These are phyloP conservation scores for Jimgerdemannia flammicorona DNA, from an alignment of 192 early-diverging fungal genomes.

Conservation along the genomic window DNA sequence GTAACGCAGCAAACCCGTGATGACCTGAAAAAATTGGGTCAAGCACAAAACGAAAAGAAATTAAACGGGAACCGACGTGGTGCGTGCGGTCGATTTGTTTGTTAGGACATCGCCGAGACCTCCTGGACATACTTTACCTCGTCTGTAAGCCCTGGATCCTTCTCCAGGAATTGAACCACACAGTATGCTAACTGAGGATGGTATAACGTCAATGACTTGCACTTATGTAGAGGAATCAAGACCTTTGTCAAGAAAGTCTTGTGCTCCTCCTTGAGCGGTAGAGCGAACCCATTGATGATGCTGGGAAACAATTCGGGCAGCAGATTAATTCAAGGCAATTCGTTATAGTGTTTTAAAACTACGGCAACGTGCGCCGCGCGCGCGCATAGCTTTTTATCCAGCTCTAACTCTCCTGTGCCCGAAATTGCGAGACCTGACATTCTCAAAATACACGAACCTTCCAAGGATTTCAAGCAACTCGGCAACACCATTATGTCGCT, in stretches of 20 bases:
- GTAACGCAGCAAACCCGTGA: slow-evolving; percentile 84
- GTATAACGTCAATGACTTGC: slow-evolving; percentile 90
- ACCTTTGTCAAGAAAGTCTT: slow-evolving; percentile 92
- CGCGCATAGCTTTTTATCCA: not conserved
- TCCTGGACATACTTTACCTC: slow-evolving; percentile 49
- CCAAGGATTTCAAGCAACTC: slow-evolving; percentile 98
- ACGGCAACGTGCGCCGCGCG: not conserved
- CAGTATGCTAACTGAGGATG: slow-evolving; percentile 98
- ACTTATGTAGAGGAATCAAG: slow-evolving; percentile 95
- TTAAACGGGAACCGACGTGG: not conserved
- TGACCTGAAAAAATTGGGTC: slow-evolving; percentile 45
- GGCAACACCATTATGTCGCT: slow-evolving; percentile 96
- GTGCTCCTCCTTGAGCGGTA: slow-evolving; percentile 99
- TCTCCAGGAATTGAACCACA: slow-evolving; percentile 98
- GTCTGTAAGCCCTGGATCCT: slow-evolving; percentile 89
- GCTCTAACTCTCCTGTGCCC: too few relatives aligned
- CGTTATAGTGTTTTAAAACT: not conserved
- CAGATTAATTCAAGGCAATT: slow-evolving; percentile 4
- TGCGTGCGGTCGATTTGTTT: not conserved
- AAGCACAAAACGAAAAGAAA: not conserved
- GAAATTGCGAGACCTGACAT: too few relatives aligned
- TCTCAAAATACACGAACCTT: slow-evolving; percentile 50
- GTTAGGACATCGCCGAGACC: not conserved
- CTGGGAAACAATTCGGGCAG: slow-evolving; percentile 43
- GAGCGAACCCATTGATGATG: slow-evolving; percentile 99